Base-by-base conservation (phyloP, 108 stramenopile species). In the Nannochloropsis gaditana region DNA sequence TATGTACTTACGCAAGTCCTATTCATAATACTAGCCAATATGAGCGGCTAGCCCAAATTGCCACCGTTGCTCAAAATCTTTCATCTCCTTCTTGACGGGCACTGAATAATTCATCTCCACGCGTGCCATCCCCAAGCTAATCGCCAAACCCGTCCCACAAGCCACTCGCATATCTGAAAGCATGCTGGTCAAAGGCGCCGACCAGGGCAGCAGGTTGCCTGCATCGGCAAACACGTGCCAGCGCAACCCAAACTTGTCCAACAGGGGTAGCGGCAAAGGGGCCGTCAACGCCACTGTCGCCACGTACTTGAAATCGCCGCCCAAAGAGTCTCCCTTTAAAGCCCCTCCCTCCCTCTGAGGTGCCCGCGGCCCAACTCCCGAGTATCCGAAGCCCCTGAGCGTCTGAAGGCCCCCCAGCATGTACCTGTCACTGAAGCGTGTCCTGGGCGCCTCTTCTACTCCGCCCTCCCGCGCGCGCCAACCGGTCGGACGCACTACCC, bases 161-260 rank as follows among this genome's bases (percentile, higher is more conserved):
- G 87, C 80, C 43, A 59, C 45, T 21, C 87, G 45, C 42, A 83
- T 84, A 81, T 87, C 87, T 43, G 80, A 11, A 21, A 21, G 21
- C 83, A 84, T 84, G 50, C 80, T 79, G 19, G 19, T 50, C 41
- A 87, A 43, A 9, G 87, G 87, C 50, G 87, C 81, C 31, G 84
- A 43, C 87, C 87, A 87, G n/a, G 87, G 45, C 21, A 83, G 82
- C 42, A 87, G 44, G 81, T 87, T 84, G 10, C 87, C 87, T 41
- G 84, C 79, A 45, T 87, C 84, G 21, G 87, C 50, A 43, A 87
- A 87, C 45, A 87, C 44, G 42, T 84, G 83, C 11, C 79, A 44
- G n/a, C 86, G 83, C 83, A 82, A 80, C 44, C 83, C 86, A 41
- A 79, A 59, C 45, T 45, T 42, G 43, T 73, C 86, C 79, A 87